phyloP scores from a whole-genome alignment of 768 basidiomycete genomes.

The Mycena leptocephala region DNA sequence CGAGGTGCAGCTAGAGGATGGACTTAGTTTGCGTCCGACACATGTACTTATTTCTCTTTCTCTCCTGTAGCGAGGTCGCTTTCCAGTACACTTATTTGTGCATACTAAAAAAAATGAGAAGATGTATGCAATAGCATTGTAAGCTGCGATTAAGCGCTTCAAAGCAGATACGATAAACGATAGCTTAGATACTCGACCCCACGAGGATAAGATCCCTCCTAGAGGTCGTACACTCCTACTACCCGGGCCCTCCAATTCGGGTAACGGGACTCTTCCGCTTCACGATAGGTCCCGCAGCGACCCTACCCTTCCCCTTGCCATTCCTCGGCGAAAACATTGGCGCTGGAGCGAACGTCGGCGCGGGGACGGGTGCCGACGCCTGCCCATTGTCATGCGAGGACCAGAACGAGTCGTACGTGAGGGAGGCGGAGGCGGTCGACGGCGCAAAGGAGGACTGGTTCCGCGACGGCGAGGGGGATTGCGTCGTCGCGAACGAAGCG shows the following conservation, averaged over 20 bases:
- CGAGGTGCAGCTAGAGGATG: constrained; percentile 83
- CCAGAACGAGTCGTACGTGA: constrained; percentile 75
- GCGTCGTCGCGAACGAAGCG: background rate
- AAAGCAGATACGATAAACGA: background rate
- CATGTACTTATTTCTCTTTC: background rate
- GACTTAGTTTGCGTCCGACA: constrained; percentile 37
- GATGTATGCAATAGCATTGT: constrained; percentile 4
- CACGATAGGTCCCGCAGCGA: background rate
- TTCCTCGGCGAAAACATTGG: constrained; percentile 24
- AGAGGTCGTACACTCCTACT: no score
- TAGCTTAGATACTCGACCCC: no score
- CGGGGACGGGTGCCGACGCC: background rate
- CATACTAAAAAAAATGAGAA: background rate
- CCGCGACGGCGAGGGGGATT: background rate
- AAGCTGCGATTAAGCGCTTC: background rate
- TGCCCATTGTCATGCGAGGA: constrained; percentile 58
- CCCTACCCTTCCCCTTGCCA: background rate
- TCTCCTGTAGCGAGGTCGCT: background rate
- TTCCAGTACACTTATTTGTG: background rate
- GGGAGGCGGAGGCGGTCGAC: constrained; percentile 54
- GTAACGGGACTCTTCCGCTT: constrained; percentile 12
- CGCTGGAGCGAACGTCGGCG: background rate
- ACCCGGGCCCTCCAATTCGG: background rate
- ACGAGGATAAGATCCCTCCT: no score
- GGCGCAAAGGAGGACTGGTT: background rate